Base-by-base conservation (phyloP, 257 asterid genomes). In the Ophiorrhiza pumila region DNA sequence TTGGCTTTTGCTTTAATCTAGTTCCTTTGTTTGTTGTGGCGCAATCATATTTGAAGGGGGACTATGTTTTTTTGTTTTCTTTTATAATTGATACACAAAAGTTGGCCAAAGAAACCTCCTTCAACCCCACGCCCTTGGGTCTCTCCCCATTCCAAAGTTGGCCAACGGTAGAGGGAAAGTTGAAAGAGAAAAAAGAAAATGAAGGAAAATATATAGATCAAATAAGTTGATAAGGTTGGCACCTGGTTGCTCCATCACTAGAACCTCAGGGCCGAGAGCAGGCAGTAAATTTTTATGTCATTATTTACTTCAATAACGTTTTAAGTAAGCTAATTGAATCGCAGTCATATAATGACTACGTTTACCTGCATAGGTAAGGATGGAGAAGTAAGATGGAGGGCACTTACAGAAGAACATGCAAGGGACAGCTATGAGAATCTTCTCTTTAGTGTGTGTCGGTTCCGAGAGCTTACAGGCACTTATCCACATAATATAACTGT, bases 391-490 rank as follows among this genome's bases (percentile, higher is more conserved):
- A 88, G 90, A 78, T 71, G 82, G 75, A 85, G 96, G 80, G 88
- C 99, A 42, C 89, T 91, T 32, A 94, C 99, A 2, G 99, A 83
- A 67, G 86, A 82, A 57, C 83, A 82, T 76, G 86, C 86, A 11
- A 82, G 97, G 80, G 98, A 92, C 75, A 90, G 97, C 86, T 92
- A 87, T 39, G 98, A 92, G 78, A 92, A 92, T 84, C 90, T 92
- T 75, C 89, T 94, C 69, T 94, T 94, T 56, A 91, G 97, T 34
- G 70, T 94, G 39, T 94, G 97, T 75, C 90, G 99, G 68, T 94
- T 94, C 75, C 88, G 99, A 62, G 99, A 94, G 87, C 97, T 94
- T 50, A 87, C 97, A 11, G 99, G 97, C 71, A 73, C 82, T 57
- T 91, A 94, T 83, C 99, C 99, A 41, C 78, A 81, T 34, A 91